A percentile compares a stretch with the other conserved stretches of the same genome.
These are phyloP conservation scores for Psilocybe tampanensis DNA, from an alignment of 768 basidiomycete genomes.

Conservation along the genomic window DNA sequence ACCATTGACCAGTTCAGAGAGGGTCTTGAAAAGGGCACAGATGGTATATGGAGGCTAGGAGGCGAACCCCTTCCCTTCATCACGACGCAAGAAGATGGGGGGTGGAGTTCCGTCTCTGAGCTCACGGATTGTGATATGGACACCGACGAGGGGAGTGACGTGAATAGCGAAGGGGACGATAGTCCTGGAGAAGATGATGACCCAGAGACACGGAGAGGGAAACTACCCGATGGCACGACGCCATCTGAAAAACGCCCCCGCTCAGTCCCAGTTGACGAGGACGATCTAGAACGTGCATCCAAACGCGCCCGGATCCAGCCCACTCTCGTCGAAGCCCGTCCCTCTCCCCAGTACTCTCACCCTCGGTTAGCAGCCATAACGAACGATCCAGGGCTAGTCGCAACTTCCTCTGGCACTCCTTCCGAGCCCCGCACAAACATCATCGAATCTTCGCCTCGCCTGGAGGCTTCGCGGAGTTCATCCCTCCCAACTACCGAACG, in stretches of 20 bases:
- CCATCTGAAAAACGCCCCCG: slow-evolving; percentile 3
- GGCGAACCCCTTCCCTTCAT: slow-evolving; percentile 14
- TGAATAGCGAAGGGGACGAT: slow-evolving; percentile 22
- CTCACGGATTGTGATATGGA: slow-evolving; percentile 22
- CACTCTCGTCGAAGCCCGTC: too few species aligned
- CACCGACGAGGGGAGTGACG: slow-evolving; percentile 10
- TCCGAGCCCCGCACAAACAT: neutral
- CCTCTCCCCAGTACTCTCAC: too few species aligned
- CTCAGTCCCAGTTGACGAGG: slow-evolving; percentile 3
- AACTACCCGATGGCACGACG: neutral
- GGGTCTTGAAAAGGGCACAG: slow-evolving; percentile 19
- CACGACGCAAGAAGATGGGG: slow-evolving; percentile 8
- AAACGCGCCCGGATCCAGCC: slow-evolving; percentile 16
- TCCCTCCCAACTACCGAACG: neutral
- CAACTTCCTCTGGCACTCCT: neutral
- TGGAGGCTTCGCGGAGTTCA: neutral
- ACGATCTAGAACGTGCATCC: slow-evolving; percentile 4
- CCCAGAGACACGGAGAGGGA: neutral
- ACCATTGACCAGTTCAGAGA: slow-evolving; percentile 26
- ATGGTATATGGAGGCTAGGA: slow-evolving; percentile 21
- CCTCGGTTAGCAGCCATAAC: slow-evolving; percentile 9
- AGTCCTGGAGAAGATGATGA: neutral
- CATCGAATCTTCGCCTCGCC: too few species aligned
- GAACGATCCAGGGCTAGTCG: neutral
- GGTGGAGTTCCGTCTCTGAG: slow-evolving; percentile 19